Evolutionary conservation across 106 monocot species (phyloP).

Genomic region (Chionographis japonica): DNA sequence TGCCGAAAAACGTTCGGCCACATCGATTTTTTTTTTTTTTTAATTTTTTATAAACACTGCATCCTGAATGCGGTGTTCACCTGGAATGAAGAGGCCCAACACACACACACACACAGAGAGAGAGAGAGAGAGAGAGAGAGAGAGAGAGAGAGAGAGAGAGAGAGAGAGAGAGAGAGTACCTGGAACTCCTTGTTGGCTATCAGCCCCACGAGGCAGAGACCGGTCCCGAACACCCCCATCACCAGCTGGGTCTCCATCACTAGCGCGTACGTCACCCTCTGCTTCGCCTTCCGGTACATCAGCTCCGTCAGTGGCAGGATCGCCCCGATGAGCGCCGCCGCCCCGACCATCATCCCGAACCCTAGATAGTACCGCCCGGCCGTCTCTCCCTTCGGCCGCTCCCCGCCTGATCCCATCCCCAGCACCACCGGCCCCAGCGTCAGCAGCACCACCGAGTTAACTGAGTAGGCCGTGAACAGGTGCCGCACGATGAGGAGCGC

Average conservation of each 20-base stretch:
- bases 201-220: constrained; percentile 35
- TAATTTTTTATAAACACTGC: no score
- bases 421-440: constrained; percentile 37
- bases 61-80: no score
- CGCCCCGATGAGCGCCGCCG: constrained; percentile 28
- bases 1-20: no score
- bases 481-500: constrained; percentile 40
- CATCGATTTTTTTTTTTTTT: no score
- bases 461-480: constrained; percentile 29
- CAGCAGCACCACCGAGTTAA: constrained; percentile 44
- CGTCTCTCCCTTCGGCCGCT: constrained; percentile 25
- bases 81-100: no score
- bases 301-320: constrained; percentile 47
- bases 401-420: constrained; percentile 8
- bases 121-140: no score
- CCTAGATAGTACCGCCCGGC: constrained; percentile 24
- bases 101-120: no score
- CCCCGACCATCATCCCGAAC: constrained; percentile 21
- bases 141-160: no score
- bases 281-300: constrained; percentile 16
- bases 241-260: constrained; percentile 53
- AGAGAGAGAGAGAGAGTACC: constrained; percentile 1
- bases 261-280: constrained; percentile 21
- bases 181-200: constrained; percentile 35
- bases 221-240: constrained; percentile 18